These are phyloP conservation scores for Neoboletus brunneissimus DNA, from an alignment of 768 basidiomycete species.

Conservation along the genomic window DNA sequence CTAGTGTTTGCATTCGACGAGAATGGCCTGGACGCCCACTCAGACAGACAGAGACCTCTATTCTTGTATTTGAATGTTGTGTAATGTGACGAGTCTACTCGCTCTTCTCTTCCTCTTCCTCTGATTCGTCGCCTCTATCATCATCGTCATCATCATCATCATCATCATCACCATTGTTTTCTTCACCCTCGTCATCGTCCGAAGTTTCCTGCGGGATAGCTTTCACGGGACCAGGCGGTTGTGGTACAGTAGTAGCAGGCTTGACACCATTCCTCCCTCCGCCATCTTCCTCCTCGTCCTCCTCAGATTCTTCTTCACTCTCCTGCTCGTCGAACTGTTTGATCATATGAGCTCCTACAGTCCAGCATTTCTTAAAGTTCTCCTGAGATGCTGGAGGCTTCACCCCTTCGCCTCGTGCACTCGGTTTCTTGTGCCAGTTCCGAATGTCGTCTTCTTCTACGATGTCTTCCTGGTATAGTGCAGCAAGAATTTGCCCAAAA, in stretches of 20 bases:
- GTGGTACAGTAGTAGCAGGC: background rate
- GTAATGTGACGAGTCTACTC: conserved; percentile 9
- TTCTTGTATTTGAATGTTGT: conserved; percentile 6
- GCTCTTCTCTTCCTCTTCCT: conserved; percentile 12
- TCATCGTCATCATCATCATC: background rate
- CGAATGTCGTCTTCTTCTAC: conserved; percentile 89
- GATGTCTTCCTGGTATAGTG: conserved; percentile 88
- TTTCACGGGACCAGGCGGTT: background rate
- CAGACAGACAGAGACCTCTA: background rate
- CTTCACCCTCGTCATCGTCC: conserved; percentile 8
- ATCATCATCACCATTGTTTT: conserved; percentile 1
- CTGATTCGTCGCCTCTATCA: background rate
- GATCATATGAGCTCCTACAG: conserved; percentile 70
- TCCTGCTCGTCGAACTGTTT: conserved; percentile 80
- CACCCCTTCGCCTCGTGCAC: conserved; percentile 50
- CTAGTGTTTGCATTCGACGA: background rate
- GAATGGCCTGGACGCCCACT: background rate
- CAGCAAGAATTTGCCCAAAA: conserved; percentile 83
- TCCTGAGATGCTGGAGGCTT: conserved; percentile 43
- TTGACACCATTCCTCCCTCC: conserved; percentile 11
- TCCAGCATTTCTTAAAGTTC: conserved; percentile 67
- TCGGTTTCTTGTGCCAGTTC: conserved; percentile 70
- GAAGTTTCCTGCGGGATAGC: background rate
- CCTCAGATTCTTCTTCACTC: conserved; percentile 45
- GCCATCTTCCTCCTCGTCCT: conserved; percentile 23